These are phyloP conservation scores for Leccinum barrowsii DNA, from an alignment of 768 basidiomycete species.

Conservation along the genomic window DNA sequence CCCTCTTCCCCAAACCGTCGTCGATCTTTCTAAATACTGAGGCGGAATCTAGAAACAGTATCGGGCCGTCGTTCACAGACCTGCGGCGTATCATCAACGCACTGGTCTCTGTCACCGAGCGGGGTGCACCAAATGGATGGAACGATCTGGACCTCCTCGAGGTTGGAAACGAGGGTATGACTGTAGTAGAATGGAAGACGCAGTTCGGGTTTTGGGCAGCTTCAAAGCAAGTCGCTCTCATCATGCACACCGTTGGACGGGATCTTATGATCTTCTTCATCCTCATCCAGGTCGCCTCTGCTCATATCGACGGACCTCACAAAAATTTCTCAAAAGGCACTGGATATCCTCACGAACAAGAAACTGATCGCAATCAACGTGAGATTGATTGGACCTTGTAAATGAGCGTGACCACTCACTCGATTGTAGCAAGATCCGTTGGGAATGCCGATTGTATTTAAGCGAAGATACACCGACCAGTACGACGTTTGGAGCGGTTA, in stretches of 20 bases:
- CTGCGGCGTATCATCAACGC: constrained; percentile 14
- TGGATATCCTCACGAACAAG: constrained; percentile 6
- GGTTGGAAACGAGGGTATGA: constrained; percentile 47
- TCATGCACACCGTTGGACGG: no score
- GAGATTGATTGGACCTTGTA: background rate
- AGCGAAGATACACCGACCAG: constrained; percentile 8
- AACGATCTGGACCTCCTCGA: constrained; percentile 55
- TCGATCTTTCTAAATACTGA: no score
- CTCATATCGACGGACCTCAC: constrained; percentile 14
- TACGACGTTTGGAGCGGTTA: constrained; percentile 8
- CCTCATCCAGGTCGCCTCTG: constrained; percentile 7
- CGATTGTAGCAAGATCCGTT: constrained; percentile 10
- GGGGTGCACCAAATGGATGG: constrained; percentile 43
- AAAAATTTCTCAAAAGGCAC: background rate
- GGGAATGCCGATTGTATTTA: background rate
- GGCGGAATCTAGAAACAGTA: background rate
- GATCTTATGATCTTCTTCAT: background rate
- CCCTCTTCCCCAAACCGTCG: background rate
- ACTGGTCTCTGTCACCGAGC: constrained; percentile 43
- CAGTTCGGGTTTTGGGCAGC: constrained; percentile 14
- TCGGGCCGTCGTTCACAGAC: constrained; percentile 11
- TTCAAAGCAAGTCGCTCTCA: constrained; percentile 5
- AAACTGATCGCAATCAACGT: constrained; percentile 7
- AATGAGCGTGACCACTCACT: background rate
- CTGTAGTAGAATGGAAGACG: constrained; percentile 15